Percentiles rank a stretch among this genome's conserved stretches.
Conservation (phyloP, 208 protist genomes). For the Trypanosoma melophagium region DNA sequence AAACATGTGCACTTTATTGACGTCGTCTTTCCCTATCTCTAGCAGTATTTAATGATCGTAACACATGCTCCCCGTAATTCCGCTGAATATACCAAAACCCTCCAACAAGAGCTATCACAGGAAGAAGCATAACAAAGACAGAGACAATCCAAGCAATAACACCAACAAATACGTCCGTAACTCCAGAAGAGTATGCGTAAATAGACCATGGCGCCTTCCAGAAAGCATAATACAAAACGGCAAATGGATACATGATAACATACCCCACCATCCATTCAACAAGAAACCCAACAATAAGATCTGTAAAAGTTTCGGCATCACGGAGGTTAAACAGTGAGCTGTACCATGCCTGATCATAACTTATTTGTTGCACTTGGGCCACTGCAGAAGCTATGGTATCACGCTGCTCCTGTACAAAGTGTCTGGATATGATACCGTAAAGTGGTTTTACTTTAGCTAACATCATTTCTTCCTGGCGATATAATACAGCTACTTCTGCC, state of each 20-base stretch:
- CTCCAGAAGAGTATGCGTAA: conserved; percentile 70
- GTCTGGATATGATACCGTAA: conserved; percentile 75
- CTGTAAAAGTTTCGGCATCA: conserved; percentile 69
- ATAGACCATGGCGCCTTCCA: conserved; percentile 76
- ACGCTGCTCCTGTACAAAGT: conserved; percentile 81
- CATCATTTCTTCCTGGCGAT: conserved; percentile 67
- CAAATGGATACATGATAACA: conserved; percentile 82
- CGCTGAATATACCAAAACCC: conserved; percentile 38
- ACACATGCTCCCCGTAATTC: conserved; percentile 36
- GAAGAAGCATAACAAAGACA: conserved; percentile 63
- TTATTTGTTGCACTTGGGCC: conserved; percentile 52
- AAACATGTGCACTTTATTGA: neutral
- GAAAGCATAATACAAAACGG: conserved; percentile 79
- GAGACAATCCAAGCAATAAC: conserved; percentile 54
- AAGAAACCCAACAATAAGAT: conserved; percentile 82
- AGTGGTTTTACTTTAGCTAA: conserved; percentile 82
- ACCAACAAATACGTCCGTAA: conserved; percentile 56
- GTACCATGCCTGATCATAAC: conserved; percentile 88
- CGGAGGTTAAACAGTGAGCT: conserved; percentile 63
- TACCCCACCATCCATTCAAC: conserved; percentile 78
- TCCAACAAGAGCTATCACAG: conserved; percentile 48
- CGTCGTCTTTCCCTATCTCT: conserved; percentile 11
- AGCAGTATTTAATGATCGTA: conserved; percentile 29
- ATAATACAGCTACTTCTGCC: conserved; percentile 47
- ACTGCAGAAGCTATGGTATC: conserved; percentile 57